A percentile compares a stretch with the other conserved stretches of the same genome.
Evolutionary conservation across 495 filamentous ascomycete species (phyloP).

Genomic region (Cladorrhinum samala): DNA sequence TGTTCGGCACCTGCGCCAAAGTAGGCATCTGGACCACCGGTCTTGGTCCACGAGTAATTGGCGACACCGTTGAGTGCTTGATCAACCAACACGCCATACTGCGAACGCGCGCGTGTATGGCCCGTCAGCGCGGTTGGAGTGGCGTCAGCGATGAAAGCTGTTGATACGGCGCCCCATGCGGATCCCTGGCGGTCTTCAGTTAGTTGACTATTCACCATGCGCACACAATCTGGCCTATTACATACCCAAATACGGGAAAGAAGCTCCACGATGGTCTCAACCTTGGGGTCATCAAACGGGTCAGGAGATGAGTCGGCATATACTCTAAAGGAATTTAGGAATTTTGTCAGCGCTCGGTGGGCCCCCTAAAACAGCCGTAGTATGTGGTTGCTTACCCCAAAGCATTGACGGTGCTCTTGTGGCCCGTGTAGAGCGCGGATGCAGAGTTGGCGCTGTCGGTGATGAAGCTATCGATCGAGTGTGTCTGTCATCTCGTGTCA

Average conservation of each 20-base stretch:
- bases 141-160: conserved; percentile 65
- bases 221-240: conserved; percentile 6
- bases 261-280: conserved; percentile 70
- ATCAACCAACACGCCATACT: conserved; percentile 59
- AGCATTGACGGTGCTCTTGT: conserved; percentile 69
- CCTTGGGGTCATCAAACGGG: conserved; percentile 67
- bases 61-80: conserved; percentile 50
- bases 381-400: conserved; percentile 52
- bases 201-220: background rate
- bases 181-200: conserved; percentile 27
- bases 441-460: conserved; percentile 74
- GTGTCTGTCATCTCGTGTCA: no score
- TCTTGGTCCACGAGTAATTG: conserved; percentile 64
- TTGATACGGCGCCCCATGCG: conserved; percentile 52
- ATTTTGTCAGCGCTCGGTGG: no score
- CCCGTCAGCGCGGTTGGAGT: conserved; percentile 63
- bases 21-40: conserved; percentile 61
- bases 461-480: conserved; percentile 70
- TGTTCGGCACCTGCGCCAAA: conserved; percentile 70
- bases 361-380: no score
- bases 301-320: conserved; percentile 62
- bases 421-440: conserved; percentile 65
- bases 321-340: conserved; percentile 36
- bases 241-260: conserved; percentile 55
- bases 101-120: conserved; percentile 56